These are phyloP conservation scores for Umbellularia californica DNA, from an alignment of 164 flowering plant species.

Conservation along the genomic window DNA sequence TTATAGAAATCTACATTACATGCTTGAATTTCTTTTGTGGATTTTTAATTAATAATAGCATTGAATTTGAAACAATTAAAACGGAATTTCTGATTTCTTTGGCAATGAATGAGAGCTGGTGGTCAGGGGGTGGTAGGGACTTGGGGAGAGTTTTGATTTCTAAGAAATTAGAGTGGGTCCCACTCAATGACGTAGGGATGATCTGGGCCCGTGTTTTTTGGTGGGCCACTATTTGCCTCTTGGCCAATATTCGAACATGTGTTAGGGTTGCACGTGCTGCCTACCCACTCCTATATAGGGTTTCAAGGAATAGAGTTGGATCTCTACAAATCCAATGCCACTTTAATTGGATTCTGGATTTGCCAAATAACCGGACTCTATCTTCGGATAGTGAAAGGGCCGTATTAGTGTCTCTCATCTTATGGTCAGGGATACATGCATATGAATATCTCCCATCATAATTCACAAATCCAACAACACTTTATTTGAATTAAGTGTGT, in stretches of 20 bases:
- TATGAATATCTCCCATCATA: too few species aligned
- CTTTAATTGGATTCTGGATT: background rate
- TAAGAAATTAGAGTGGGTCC: background rate
- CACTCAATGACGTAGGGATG: background rate
- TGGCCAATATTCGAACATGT: background rate
- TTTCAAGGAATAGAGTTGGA: too few species aligned
- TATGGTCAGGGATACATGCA: too few species aligned
- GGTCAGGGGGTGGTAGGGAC: background rate
- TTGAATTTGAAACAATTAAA: background rate
- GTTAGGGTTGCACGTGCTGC: background rate
- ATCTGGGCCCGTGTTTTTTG: background rate
- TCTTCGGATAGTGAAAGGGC: too few species aligned
- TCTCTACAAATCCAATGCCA: background rate
- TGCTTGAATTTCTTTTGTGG: background rate
- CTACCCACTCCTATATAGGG: background rate
- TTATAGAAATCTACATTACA: background rate
- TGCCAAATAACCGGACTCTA: too few species aligned
- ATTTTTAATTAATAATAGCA: background rate
- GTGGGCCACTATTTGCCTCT: background rate
- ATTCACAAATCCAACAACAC: too few species aligned
- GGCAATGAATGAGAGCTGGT: background rate
- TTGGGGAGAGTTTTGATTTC: background rate
- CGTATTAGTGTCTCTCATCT: too few species aligned
- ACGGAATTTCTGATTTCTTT: background rate
- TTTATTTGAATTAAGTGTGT: too few species aligned